These are phyloP conservation scores for Schizonepeta tenuifolia DNA, from an alignment of 257 asterid species.

Conservation along the genomic window DNA sequence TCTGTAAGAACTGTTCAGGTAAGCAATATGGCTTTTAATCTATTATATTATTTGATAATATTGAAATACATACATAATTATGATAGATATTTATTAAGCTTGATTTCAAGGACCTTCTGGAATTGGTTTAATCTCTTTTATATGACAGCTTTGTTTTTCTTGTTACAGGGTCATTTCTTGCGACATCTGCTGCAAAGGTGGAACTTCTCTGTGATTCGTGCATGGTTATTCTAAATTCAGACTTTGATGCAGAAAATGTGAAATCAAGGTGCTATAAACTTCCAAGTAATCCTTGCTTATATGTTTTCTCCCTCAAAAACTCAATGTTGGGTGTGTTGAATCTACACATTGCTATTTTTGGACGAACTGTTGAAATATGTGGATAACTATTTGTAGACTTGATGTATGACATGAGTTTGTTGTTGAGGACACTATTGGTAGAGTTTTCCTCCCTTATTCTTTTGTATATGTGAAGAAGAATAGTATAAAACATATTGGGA, in stretches of 20 bases:
- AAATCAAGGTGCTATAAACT: constrained; percentile 52
- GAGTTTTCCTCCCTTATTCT: neutral
- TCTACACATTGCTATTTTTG: constrained; percentile 9
- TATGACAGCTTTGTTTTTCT: constrained; percentile 24
- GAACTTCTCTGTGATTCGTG: constrained; percentile 91
- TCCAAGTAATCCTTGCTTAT: neutral
- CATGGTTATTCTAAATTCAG: constrained; percentile 61
- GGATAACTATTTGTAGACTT: constrained; percentile 13
- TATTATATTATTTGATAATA: constrained; percentile 3
- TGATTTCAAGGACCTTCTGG: constrained; percentile 24
- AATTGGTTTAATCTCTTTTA: constrained; percentile 29
- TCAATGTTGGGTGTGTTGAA: constrained; percentile 24
- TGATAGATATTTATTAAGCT: constrained; percentile 17
- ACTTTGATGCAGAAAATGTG: constrained; percentile 52
- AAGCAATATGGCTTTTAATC: constrained; percentile 32
- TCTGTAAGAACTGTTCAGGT: constrained; percentile 81
- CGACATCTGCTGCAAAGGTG: constrained; percentile 72
- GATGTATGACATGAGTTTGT: constrained; percentile 17
- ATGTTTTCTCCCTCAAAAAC: constrained; percentile 3
- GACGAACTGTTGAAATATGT: constrained; percentile 3
- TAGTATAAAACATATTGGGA: too few relatives aligned
- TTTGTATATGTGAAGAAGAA: too few relatives aligned
- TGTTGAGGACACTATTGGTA: constrained; percentile 15
- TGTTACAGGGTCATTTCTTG: constrained; percentile 74
- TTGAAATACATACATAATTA: neutral